Evolutionary conservation across 768 basidiomycete species (phyloP), one percentile per base, ranked within the genome.

Genomic region (Tulasnella sp.): DNA sequence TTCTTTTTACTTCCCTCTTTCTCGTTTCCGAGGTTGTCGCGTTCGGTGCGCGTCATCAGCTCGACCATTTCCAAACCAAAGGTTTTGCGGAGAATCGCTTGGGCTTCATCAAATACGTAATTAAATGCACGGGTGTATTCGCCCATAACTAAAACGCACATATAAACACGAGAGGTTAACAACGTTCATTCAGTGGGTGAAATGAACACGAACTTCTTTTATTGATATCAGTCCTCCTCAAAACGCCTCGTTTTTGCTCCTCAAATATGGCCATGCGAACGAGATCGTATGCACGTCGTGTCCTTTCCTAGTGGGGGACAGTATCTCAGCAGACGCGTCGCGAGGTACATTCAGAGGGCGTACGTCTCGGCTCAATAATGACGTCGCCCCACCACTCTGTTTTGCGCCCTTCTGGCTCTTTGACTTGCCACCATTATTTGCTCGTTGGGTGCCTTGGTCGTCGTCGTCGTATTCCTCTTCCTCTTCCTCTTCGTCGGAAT

Each of bases 11-110:
- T 48, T 60, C 57, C 53, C 48, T 57, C 25, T 39, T 40, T 54
- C 23, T 37, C 35, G 15, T 64, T 63, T 32, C 64, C 70, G 75
- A 54, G 74, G 25, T 74, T 72, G 9, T 79, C 79, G 3, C 78
- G 67, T 51, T 72, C 79, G 31, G 75, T 79, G 21, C 82, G 78
- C 0, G 79, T 71, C 43, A 80, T 78, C 4, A 96, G 75, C 65
- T 89, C 86, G 25, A 83, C 80, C 6, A 96, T 75, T 63, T 94
- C 87, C 80, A 92, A 81, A 2, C 86, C 89, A 62, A 94, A 84
- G 0, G 77, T 81, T 12, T 73, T 73, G 12, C 71, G 70, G 3
- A 96, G 71, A 6, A 78, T 78, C 4, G 66, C 66, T 59, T 94
- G 88, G 1, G 88, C 89, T 15, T 65, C 65, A 0, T 67, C 66